Evolutionary conservation across 495 filamentous ascomycete genomes (phyloP).

Genomic region (Penicillium ucsense): DNA sequence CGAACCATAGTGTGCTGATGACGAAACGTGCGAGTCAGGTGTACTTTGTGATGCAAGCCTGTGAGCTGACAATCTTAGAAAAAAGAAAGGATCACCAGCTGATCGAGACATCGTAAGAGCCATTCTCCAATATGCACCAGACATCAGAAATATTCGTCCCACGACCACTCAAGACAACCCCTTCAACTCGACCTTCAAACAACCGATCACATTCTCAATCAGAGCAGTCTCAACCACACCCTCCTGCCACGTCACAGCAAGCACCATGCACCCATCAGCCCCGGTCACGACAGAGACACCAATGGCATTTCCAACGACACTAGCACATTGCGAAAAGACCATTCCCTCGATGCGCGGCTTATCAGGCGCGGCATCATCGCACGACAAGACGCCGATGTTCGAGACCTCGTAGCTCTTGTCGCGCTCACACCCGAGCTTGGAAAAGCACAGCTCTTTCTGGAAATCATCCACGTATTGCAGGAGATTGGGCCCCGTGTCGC

Average conservation of each 20-base stretch:
- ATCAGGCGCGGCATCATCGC: slow-evolving; percentile 11
- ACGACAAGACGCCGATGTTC: slow-evolving; percentile 30
- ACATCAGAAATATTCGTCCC: not conserved
- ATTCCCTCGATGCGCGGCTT: slow-evolving; percentile 21
- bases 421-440: slow-evolving; percentile 24
- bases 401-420: slow-evolving; percentile 33
- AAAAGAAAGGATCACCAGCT: not conserved
- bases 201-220: slow-evolving; percentile 1
- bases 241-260: slow-evolving; percentile 31
- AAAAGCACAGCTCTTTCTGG: slow-evolving; percentile 20
- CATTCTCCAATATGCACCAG: not conserved
- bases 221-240: slow-evolving; percentile 22
- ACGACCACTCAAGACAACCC: not conserved
- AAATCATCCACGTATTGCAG: slow-evolving; percentile 28
- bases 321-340: slow-evolving; percentile 39
- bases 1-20: too few relatives aligned
- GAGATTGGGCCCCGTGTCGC: slow-evolving; percentile 23
- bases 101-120: not conserved
- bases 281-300: slow-evolving; percentile 29
- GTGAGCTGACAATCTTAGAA: too few relatives aligned
- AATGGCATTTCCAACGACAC: slow-evolving; percentile 28
- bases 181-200: not conserved
- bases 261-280: slow-evolving; percentile 27
- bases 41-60: too few relatives aligned
- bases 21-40: too few relatives aligned